Conservation (phyloP, 2,329 filamentous ascomycete genomes). For the Ambrosiella xylebori region DNA sequence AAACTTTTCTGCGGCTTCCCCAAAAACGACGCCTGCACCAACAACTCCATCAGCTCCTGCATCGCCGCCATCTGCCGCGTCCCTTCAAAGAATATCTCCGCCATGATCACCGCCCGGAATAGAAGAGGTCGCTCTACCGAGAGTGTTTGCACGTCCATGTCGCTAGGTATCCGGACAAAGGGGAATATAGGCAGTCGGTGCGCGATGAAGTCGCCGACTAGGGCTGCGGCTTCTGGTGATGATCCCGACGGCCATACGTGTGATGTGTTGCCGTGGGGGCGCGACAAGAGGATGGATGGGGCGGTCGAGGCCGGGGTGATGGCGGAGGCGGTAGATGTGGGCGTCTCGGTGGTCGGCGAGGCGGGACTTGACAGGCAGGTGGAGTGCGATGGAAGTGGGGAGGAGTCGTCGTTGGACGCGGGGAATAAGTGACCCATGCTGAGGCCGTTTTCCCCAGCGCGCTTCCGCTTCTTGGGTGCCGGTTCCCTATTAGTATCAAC, state of each 20-base stretch:
- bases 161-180: slow-evolving; percentile 26
- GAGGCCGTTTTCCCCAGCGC: background rate
- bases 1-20: slow-evolving; percentile 27
- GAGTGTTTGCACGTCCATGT: slow-evolving; percentile 23
- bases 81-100: slow-evolving; percentile 26
- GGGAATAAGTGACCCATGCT: background rate
- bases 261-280: background rate
- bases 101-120: slow-evolving; percentile 34
- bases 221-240: slow-evolving; percentile 25
- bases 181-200: slow-evolving; percentile 25
- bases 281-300: background rate
- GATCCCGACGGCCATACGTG: slow-evolving; percentile 13
- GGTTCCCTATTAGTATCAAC: background rate
- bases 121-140: slow-evolving; percentile 25
- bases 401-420: background rate
- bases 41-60: slow-evolving; percentile 26
- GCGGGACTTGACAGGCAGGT: background rate
- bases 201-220: slow-evolving; percentile 23
- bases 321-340: background rate
- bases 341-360: background rate
- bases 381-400: background rate
- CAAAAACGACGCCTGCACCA: slow-evolving; percentile 24
- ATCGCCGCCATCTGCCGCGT: slow-evolving; percentile 27
- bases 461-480: background rate
- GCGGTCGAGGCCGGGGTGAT: background rate